These are phyloP conservation scores for Chrysoporthe cubensis DNA, from an alignment of 2,329 filamentous ascomycete genomes.

Conservation along the genomic window DNA sequence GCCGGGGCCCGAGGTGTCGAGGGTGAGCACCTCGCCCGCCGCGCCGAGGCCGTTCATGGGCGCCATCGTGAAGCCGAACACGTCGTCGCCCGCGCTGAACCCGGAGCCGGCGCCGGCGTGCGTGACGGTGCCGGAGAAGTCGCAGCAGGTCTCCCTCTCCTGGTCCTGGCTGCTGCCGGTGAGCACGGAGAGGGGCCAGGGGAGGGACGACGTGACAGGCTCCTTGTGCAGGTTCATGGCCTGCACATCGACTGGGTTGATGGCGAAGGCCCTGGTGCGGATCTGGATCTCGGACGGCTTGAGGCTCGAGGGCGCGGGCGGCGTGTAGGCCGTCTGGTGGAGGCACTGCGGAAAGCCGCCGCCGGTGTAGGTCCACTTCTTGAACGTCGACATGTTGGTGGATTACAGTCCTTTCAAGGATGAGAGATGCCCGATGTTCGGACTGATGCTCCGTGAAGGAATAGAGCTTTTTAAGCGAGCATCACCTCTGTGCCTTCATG, in stretches of 20 bases:
- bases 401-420: not conserved
- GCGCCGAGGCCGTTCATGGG: conserved; percentile 11
- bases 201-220: not conserved
- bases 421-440: not conserved
- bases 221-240: conserved; percentile 25
- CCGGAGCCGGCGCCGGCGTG: not conserved
- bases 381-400: conserved; percentile 5
- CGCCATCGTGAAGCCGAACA: conserved; percentile 20
- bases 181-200: conserved; percentile 13
- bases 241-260: conserved; percentile 32
- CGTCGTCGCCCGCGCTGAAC: conserved; percentile 3
- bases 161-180: not conserved
- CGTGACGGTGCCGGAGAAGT: conserved; percentile 13
- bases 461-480: not conserved
- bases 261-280: conserved; percentile 27
- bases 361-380: conserved; percentile 17
- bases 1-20: conserved; percentile 6
- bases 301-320: conserved; percentile 3
- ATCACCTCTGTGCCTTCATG: not conserved
- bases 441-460: not conserved
- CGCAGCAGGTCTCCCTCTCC: conserved; percentile 18
- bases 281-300: conserved; percentile 25
- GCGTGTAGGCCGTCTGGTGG: conserved; percentile 11
- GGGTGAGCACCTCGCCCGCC: conserved; percentile 8
- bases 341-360: conserved; percentile 19